phyloP scores from a whole-genome alignment of 225 moss, liverwort and hornwort genomes.

The Polytrichum formosum region DNA sequence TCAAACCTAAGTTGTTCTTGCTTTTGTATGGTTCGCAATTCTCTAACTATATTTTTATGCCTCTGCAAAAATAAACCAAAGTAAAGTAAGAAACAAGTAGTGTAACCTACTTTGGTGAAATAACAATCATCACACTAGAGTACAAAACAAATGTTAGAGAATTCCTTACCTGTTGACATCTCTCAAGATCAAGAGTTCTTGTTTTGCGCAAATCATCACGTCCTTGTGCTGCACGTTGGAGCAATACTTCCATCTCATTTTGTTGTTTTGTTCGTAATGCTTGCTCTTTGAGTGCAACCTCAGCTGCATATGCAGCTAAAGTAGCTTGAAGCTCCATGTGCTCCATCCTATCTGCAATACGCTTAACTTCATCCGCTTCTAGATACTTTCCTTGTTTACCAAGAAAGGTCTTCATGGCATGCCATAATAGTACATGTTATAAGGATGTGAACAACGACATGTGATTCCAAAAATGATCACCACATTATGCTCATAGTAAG shows the following conservation, averaged over 20 bases:
- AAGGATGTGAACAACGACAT: neutral
- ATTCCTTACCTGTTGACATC: conserved; percentile 67
- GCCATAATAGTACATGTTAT: neutral
- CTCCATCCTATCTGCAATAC: conserved; percentile 85
- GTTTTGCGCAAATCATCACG: conserved; percentile 86
- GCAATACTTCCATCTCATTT: conserved; percentile 84
- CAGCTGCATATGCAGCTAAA: conserved; percentile 68
- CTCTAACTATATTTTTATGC: conserved; percentile 73
- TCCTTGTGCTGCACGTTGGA: conserved; percentile 91
- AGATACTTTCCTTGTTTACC: conserved; percentile 95
- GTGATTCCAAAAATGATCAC: neutral
- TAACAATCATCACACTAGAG: neutral
- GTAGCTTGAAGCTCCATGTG: conserved; percentile 80
- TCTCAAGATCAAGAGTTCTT: conserved; percentile 64
- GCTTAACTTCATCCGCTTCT: conserved; percentile 92
- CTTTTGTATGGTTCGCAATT: conserved; percentile 62
- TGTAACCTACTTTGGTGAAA: neutral
- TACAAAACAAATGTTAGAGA: neutral
- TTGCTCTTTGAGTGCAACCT: conserved; percentile 83
- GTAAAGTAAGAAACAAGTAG: neutral
- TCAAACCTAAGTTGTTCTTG: conserved; percentile 73
- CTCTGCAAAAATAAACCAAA: conserved; percentile 39
- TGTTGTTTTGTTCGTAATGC: conserved; percentile 79
- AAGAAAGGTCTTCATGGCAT: conserved; percentile 68
- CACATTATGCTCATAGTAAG: too few species aligned